phyloP scores from a whole-genome alignment of 2,329 filamentous ascomycete genomes.

The Neonectria punicea region DNA sequence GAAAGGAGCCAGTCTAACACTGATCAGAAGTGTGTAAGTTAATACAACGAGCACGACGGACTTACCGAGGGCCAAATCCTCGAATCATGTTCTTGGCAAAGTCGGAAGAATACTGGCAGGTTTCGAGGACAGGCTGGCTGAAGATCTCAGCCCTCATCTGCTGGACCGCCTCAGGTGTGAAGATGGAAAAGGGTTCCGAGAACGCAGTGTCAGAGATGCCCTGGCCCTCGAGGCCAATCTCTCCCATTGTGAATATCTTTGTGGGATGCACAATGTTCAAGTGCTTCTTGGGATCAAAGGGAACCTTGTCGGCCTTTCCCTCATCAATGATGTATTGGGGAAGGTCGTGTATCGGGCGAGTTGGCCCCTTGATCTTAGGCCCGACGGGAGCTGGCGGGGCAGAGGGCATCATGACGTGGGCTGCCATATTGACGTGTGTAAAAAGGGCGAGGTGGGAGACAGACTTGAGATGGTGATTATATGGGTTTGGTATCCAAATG shows the following conservation, averaged over 20 bases:
- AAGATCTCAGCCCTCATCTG: constrained; percentile 72
- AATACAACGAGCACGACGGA: constrained; percentile 11
- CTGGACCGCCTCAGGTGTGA: constrained; percentile 68
- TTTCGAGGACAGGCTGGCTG: constrained; percentile 64
- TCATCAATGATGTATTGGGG: not conserved
- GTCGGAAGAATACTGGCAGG: constrained; percentile 61
- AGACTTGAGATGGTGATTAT: not conserved
- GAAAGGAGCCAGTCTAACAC: constrained; percentile 65
- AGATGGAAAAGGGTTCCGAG: constrained; percentile 72
- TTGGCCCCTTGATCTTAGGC: not conserved
- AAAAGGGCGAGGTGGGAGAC: not conserved
- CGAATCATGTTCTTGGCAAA: constrained; percentile 66
- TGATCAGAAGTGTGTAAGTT: not conserved
- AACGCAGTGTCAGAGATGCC: constrained; percentile 72
- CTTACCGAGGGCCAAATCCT: constrained; percentile 58
- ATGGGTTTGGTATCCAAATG: not conserved
- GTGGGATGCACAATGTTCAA: constrained; percentile 61
- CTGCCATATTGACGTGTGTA: not conserved
- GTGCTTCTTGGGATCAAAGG: constrained; percentile 66
- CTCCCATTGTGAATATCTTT: constrained; percentile 68
- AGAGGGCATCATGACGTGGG: not conserved
- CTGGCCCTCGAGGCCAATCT: constrained; percentile 65
- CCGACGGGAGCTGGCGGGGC: not conserved
- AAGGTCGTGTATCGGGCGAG: not conserved
- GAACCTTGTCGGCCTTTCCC: not conserved